Base-by-base conservation (phyloP, 345 rosid species). In the Eucalyptus caleyi region DNA sequence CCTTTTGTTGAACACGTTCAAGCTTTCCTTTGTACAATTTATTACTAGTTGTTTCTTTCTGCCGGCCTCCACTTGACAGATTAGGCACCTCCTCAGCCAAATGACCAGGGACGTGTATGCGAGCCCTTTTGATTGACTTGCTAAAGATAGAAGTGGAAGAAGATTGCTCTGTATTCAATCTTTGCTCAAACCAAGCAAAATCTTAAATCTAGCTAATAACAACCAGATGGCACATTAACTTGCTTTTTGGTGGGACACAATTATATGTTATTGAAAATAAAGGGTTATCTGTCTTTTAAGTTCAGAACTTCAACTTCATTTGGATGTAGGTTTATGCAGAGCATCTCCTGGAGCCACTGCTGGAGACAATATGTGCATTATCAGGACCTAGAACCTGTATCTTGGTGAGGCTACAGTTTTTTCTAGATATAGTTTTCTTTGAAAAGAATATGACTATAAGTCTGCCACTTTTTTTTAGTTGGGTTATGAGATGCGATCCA, bases 401-500 rank as follows among this genome's bases (percentile, higher is more conserved):
- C 88, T 89, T 97, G 95, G 99, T 97, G 92, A 27, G 88, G 18
- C 40, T 3, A 59, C 23, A 45, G 49, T 45, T 89, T 56, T 72
- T 85, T 23, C 87, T 51, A 50, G 19, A 27, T 62, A 40, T 45
- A 16, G 37, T 82, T 53, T 32, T 77, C 53, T 72, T 72, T 77
- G 45, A 77, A 37, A 77, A 37, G 26, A 77, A 37, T 77, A 40
- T 77, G 83, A 77, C 47, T 24, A 40, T 77, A 37, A 21, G 47
- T n/a, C 54, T 87, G 53, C 42, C 67, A 91, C 82, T 86, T 92
- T 87, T 47, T 54, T 89, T 59, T 91, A 97, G 99, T 91, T 97
- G 94, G 98, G 99, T 60, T 95, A 97, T 91, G 99, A 97, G 93
- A 94, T 97, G 90, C 98, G 98, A 51, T 97, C 99, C 24, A 97